Evolutionary conservation across 2,329 filamentous ascomycete genomes (phyloP).

Genomic region (Scedosporium dehoogii): DNA sequence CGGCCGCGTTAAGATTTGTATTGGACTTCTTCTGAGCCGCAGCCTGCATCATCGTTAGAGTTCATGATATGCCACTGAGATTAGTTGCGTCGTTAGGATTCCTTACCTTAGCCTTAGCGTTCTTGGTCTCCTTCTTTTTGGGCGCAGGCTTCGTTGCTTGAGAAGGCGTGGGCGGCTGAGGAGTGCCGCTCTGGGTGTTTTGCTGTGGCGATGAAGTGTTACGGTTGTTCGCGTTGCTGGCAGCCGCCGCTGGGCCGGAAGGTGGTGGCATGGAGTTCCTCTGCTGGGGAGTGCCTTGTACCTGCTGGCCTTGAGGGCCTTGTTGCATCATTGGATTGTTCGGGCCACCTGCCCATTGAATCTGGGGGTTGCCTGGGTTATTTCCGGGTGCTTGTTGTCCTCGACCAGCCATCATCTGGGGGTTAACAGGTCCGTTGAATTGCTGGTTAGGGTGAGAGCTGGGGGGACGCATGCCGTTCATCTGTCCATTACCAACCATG

Average conservation of each 20-base stretch:
- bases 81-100: background rate
- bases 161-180: conserved; percentile 62
- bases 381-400: conserved; percentile 20
- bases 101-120: conserved; percentile 58
- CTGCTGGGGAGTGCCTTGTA: conserved; percentile 64
- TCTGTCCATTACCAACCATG: conserved; percentile 42
- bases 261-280: conserved; percentile 55
- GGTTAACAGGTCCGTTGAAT: conserved; percentile 50
- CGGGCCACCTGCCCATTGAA: conserved; percentile 29
- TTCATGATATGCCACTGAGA: background rate
- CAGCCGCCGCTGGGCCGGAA: conserved; percentile 42
- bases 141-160: conserved; percentile 63
- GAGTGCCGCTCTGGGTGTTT: conserved; percentile 37
- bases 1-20: conserved; percentile 34
- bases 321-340: conserved; percentile 29
- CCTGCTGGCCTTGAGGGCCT: conserved; percentile 30
- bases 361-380: conserved; percentile 19
- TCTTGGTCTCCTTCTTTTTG: conserved; percentile 66
- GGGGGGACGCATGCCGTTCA: conserved; percentile 60
- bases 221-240: conserved; percentile 41
- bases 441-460: conserved; percentile 54
- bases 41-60: conserved; percentile 25
- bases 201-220: conserved; percentile 52
- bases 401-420: conserved; percentile 47
- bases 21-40: conserved; percentile 54